Evolutionary conservation across 805 yeast genomes (phyloP), one percentile per base, ranked within the genome.

Genomic region (Ogataea henricii): DNA sequence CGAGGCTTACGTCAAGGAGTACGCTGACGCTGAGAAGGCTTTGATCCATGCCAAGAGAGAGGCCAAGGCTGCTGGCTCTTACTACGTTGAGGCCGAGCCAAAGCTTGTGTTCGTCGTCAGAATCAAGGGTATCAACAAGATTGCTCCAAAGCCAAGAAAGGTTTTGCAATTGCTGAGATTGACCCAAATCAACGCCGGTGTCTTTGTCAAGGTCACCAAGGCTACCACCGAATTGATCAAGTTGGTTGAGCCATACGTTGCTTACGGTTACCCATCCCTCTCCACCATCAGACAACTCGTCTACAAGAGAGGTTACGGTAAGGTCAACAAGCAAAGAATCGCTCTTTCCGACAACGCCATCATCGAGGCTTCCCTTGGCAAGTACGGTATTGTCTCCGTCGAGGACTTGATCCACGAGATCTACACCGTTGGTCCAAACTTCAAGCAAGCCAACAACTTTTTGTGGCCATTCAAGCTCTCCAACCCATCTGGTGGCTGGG

Each of bases 101-200:
- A 90, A 89, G 78, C 86, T 91, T 70, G 96, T 89, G 62, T 89
- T 91, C 75, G 96, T 91, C 70, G 83, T 91, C 76, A 89, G 98
- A 87, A 91, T 91, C 85, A 91, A 91, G 92, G 97, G 97, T 91
- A 89, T 91, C 76, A 87, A 81, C 91, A 91, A 90, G 87, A 89
- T 91, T 68, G 88, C 97, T 71, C 97, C 97, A 71, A 91, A 91
- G 87, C 96, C 97, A 84, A 90, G 97, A 88, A 91, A 91, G 88
- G 96, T 91, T 68, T 76, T 89, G 75, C 96, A 87, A 79, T 83
- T 90, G 73, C 81, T 89, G 76, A 86, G 96, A 83, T 84, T 89
- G 76, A 81, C 84, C 72, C 96, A 88, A 81, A 87, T 89, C 77
- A 89, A 89, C 83, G 81, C 94, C 68, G 97, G 92, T 84, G 94